A percentile compares a stretch with the other conserved stretches of the same genome.
phyloP scores from a whole-genome alignment of 1,284 basidiomycete genomes.

The Microbotryomycetes sp. region DNA sequence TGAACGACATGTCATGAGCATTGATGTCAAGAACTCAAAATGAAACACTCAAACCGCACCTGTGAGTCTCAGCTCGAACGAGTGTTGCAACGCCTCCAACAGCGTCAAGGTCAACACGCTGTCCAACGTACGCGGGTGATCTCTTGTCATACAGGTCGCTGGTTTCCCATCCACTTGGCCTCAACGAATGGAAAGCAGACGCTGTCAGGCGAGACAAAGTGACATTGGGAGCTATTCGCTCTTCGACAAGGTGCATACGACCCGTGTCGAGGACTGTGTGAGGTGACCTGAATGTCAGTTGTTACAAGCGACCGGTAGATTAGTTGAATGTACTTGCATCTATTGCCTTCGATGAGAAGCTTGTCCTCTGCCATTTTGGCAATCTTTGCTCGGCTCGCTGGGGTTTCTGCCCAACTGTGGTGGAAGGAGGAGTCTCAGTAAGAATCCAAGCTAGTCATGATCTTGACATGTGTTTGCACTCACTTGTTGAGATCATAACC shows the following conservation, averaged over 20 bases:
- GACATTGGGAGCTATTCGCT: conserved; percentile 11
- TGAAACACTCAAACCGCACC: not conserved
- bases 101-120: conserved; percentile 13
- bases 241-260: conserved; percentile 12
- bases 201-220: not conserved
- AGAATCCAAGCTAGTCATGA: not conserved
- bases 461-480: not conserved
- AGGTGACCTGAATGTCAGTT: not conserved
- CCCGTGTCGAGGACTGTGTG: not conserved
- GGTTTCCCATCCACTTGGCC: not conserved
- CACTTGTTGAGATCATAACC: conserved; percentile 27
- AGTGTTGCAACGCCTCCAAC: conserved; percentile 32
- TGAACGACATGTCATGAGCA: no score
- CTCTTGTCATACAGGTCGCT: conserved; percentile 19
- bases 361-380: conserved; percentile 1
- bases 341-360: conserved; percentile 26
- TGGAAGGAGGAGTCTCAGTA: not conserved
- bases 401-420: conserved; percentile 27
- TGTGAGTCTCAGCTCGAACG: conserved; percentile 24
- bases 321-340: not conserved
- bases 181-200: not conserved
- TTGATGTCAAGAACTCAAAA: not conserved
- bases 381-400: conserved; percentile 5
- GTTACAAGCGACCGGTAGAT: not conserved
- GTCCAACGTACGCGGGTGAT: conserved; percentile 20